Percentiles rank a stretch among this genome's conserved stretches.
Evolutionary conservation across 306 rosid species (phyloP).

Genomic region (Citrullus mucosospermus): DNA sequence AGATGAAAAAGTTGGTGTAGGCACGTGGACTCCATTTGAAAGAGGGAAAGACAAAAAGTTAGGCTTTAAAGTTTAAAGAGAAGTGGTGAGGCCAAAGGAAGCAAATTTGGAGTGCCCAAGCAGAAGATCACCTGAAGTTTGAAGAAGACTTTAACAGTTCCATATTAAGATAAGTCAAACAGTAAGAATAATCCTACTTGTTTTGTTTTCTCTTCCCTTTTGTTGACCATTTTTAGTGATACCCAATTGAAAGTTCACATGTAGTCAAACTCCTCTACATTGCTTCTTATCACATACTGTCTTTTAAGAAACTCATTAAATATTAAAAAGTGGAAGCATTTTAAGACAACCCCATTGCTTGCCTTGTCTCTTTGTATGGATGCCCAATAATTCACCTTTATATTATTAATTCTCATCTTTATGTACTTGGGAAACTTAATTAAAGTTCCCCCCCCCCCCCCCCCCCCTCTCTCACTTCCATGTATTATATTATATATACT

Average conservation of each 20-base stretch:
- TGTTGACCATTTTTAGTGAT: not conserved
- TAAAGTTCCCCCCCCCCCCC: not conserved
- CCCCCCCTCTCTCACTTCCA: not conserved
- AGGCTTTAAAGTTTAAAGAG: slow-evolving; percentile 4
- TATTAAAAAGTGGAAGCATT: slow-evolving; percentile 20
- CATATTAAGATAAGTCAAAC: not conserved
- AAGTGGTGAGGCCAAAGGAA: slow-evolving; percentile 17
- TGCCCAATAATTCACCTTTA: slow-evolving; percentile 19
- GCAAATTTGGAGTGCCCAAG: slow-evolving; percentile 8
- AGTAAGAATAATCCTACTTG: not conserved
- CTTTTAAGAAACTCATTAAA: slow-evolving; percentile 11
- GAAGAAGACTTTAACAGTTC: not conserved
- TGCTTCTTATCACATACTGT: slow-evolving; percentile 1
- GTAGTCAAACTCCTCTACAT: slow-evolving; percentile 1
- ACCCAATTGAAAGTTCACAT: slow-evolving; percentile 13
- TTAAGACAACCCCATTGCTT: slow-evolving; percentile 2
- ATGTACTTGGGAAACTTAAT: slow-evolving; percentile 20
- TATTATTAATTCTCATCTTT: slow-evolving; percentile 18
- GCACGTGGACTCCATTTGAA: slow-evolving; percentile 61
- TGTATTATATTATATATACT: not conserved
- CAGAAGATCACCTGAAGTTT: slow-evolving; percentile 1
- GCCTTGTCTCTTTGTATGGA: slow-evolving; percentile 2
- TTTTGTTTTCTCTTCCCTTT: not conserved
- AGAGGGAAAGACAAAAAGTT: slow-evolving; percentile 28
- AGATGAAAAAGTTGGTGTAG: slow-evolving; percentile 29